phyloP scores from a whole-genome alignment of 148 eudicot genomes.

The Amaranthus hypochondriacus region DNA sequence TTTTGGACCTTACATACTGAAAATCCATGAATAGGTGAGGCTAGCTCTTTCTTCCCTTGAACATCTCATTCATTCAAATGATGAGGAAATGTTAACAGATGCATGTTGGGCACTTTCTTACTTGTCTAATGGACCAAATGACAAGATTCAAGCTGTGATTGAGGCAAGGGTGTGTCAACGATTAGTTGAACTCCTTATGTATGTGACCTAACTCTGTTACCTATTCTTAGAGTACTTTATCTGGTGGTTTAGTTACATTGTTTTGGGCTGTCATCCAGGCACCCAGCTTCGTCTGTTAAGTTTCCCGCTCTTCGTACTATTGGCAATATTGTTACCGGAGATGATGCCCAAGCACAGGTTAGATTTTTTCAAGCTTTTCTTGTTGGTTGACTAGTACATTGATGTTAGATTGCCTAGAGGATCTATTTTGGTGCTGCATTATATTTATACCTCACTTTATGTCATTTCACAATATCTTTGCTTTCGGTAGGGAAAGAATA shows the following conservation, averaged over 20 bases:
- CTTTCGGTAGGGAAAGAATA: too few relatives aligned
- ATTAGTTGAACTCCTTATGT: constrained; percentile 77
- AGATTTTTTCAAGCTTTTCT: constrained; percentile 1
- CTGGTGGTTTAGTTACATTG: not conserved
- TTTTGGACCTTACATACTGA: not conserved
- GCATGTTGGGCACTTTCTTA: constrained; percentile 95
- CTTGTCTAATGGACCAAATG: constrained; percentile 80
- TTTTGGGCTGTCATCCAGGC: constrained; percentile 30
- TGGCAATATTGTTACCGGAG: constrained; percentile 78
- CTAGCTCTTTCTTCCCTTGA: constrained; percentile 80
- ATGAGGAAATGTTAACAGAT: constrained; percentile 82
- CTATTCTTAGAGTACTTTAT: constrained; percentile 1
- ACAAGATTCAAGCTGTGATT: constrained; percentile 85
- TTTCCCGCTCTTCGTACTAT: constrained; percentile 73
- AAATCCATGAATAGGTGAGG: constrained; percentile 37
- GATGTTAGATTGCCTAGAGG: too few relatives aligned
- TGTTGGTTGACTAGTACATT: not conserved
- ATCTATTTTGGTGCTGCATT: too few relatives aligned
- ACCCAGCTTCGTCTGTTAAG: constrained; percentile 67
- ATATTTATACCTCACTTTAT: too few relatives aligned
- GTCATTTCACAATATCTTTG: too few relatives aligned
- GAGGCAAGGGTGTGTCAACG: constrained; percentile 72
- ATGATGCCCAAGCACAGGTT: constrained; percentile 76
- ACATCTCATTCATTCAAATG: constrained; percentile 69
- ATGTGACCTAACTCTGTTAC: constrained; percentile 19